Evolutionary conservation across 1,284 basidiomycete species (phyloP).

Genomic region (Microbotryum intermedium): DNA sequence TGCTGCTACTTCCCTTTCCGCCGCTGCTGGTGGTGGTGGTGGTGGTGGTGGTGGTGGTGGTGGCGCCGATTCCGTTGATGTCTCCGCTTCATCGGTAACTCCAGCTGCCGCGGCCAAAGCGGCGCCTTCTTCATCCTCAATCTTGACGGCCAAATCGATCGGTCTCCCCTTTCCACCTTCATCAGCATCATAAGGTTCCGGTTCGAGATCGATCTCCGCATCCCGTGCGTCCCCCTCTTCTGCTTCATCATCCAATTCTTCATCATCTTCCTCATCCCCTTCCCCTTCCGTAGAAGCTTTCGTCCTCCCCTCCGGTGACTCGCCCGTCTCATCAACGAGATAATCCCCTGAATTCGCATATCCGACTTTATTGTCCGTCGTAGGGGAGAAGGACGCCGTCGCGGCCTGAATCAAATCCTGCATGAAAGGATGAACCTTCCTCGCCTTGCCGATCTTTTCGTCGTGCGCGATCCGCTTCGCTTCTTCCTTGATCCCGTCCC

Average conservation of each 20-base stretch:
- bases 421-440: conserved; percentile 32
- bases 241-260: conserved; percentile 26
- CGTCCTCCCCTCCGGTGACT: conserved; percentile 20
- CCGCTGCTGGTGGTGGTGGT: background rate
- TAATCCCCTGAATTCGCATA: conserved; percentile 32
- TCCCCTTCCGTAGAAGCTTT: conserved; percentile 9
- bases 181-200: conserved; percentile 26
- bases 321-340: conserved; percentile 30
- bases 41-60: background rate
- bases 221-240: conserved; percentile 11
- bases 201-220: conserved; percentile 7
- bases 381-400: conserved; percentile 27
- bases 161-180: conserved; percentile 37
- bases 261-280: conserved; percentile 31
- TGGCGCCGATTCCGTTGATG: background rate
- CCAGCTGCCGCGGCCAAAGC: conserved; percentile 20
- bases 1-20: background rate
- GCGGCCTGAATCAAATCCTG: conserved; percentile 40
- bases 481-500: conserved; percentile 51
- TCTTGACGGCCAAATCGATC: conserved; percentile 30
- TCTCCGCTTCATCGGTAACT: conserved; percentile 2
- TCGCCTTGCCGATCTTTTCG: conserved; percentile 21
- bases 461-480: conserved; percentile 27
- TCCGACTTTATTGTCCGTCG: conserved; percentile 10
- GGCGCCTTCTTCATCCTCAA: conserved; percentile 32